Base-by-base conservation (phyloP, 352 stramenopile genomes). In the Paralagenidium karlingii region DNA sequence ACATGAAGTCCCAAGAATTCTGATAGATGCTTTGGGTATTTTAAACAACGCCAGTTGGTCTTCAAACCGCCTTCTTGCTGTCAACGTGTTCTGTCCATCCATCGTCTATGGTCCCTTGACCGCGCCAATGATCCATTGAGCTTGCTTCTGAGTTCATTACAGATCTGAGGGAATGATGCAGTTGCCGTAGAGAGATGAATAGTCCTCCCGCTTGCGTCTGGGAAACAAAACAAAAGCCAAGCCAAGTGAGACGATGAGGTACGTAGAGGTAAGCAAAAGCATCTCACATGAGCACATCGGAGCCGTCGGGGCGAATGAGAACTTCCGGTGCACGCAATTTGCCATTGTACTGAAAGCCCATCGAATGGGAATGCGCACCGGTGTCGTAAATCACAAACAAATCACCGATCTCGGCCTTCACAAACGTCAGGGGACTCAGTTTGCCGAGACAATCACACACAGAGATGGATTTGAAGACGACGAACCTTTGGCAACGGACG, bases 341-440 rank as follows among this genome's bases (percentile, higher is more conserved):
- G 51, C 82, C 82, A 38, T 94, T 94, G 73, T 94, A 94, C 58
- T 94, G 82, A 53, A 94, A 94, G 21, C 82, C 82, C 82, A 94
- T 94, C 49, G 78, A 93, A 61, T 94, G 80, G n/a, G 76, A 66
- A 55, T 94, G 82, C 30, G 82, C 82, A 34, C 82, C 82, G 2
- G 78, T 89, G 56, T 94, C 82, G 58, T 94, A 66, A 40, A 94
- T 88, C 33, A 94, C 80, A 45, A 94, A 93, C 19, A 94, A 51
- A 47, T 94, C 82, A 37, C 78, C 80, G 11, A 92, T 76, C 28
- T 78, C 36, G 5, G 77, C 73, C 13, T n/a, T n/a, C n/a, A n/a
- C n/a, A n/a, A n/a, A n/a, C n/a, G n/a, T n/a, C n/a, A n/a, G n/a
- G n/a, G n/a, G n/a, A n/a, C n/a, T n/a, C n/a, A n/a, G n/a, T n/a